phyloP scores from a whole-genome alignment of 169 alveolate genomes.

The Plasmodium malariae region DNA sequence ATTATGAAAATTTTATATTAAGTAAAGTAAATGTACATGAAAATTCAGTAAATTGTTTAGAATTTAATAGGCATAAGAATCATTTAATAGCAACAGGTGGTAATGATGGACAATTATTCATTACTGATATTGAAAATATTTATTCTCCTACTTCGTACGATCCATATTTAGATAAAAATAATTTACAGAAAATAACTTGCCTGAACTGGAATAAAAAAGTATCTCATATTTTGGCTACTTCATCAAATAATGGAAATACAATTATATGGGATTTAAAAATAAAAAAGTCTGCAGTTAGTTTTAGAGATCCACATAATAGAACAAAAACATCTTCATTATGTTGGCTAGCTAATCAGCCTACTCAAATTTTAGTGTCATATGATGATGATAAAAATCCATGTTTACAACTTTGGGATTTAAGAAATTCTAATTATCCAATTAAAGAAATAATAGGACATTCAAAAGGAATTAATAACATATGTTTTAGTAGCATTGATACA shows the following conservation, averaged over 20 bases:
- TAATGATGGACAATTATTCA: constrained; percentile 80
- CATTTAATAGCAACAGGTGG: constrained; percentile 83
- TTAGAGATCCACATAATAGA: constrained; percentile 89
- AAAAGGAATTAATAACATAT: constrained; percentile 87
- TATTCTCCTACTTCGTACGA: constrained; percentile 73
- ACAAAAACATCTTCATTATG: constrained; percentile 86
- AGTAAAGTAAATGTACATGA: constrained; percentile 73
- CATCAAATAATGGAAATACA: constrained; percentile 86
- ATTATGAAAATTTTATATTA: constrained; percentile 53
- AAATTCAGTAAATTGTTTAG: constrained; percentile 77
- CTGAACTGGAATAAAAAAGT: constrained; percentile 87
- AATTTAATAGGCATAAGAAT: constrained; percentile 78
- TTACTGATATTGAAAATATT: constrained; percentile 78
- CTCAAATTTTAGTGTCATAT: constrained; percentile 87
- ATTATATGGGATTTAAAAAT: constrained; percentile 90
- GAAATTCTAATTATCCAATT: constrained; percentile 88
- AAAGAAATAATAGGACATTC: constrained; percentile 87
- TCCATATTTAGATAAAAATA: constrained; percentile 79
- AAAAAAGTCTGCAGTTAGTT: constrained; percentile 87
- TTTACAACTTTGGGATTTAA: constrained; percentile 89
- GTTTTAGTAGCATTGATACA: constrained; percentile 85
- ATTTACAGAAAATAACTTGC: constrained; percentile 78
- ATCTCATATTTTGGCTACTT: constrained; percentile 89
- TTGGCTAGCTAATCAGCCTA: constrained; percentile 90
- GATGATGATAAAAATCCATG: constrained; percentile 90